A percentile compares a stretch with the other conserved stretches of the same genome.
Conservation (phyloP, 208 protist species). For the Trypanosomatidae sp. region DNA sequence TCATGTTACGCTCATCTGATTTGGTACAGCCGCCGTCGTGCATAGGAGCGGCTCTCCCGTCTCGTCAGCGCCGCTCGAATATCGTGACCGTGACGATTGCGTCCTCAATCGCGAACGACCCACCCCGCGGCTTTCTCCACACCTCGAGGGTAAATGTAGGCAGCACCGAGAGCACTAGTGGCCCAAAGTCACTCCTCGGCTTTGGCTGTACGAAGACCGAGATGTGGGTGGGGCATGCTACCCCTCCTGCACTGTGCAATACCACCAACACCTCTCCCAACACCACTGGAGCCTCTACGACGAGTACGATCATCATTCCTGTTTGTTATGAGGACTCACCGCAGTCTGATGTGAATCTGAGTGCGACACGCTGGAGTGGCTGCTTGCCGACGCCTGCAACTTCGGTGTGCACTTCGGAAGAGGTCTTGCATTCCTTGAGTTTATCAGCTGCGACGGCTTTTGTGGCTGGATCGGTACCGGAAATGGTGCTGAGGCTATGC, state of each 20-base stretch:
- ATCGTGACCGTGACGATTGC: conserved; percentile 8
- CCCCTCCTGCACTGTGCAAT: not conserved
- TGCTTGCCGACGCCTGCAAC: not conserved
- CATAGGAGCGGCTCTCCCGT: not conserved
- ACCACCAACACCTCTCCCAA: not conserved
- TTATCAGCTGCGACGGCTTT: not conserved
- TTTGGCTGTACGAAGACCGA: not conserved
- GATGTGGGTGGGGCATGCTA: not conserved
- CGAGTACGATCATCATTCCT: not conserved
- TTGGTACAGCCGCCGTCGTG: not conserved
- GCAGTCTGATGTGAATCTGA: not conserved
- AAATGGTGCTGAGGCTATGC: conserved; percentile 6
- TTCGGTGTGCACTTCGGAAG: not conserved
- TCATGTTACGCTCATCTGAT: conserved; percentile 8
- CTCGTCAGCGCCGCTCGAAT: not conserved
- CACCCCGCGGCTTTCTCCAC: not conserved
- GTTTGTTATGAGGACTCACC: not conserved
- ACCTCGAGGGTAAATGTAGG: not conserved
- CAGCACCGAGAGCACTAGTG: not conserved
- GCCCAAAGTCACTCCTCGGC: not conserved
- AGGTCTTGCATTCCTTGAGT: not conserved
- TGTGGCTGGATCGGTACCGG: not conserved
- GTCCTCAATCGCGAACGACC: conserved; percentile 8
- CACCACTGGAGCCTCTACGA: conserved; percentile 1
- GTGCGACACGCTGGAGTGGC: not conserved